A percentile compares a stretch with the other conserved stretches of the same genome.
Conservation (phyloP, 129 eudicot genomes). For the Smallanthus sonchifolius region DNA sequence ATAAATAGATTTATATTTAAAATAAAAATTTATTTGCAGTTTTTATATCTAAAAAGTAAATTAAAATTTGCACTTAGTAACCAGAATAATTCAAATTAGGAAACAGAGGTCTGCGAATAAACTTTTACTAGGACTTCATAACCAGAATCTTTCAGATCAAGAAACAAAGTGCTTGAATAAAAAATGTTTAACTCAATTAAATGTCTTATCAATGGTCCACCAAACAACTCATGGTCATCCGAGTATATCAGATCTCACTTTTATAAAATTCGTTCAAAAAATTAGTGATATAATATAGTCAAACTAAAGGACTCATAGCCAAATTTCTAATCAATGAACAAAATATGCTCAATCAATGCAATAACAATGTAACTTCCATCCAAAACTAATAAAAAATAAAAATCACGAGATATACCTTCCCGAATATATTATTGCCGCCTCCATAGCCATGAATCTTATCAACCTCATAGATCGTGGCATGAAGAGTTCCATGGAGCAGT, state of each 20-base stretch:
- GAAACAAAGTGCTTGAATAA: slow-evolving; percentile 5
- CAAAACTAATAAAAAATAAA: not conserved
- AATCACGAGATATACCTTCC: slow-evolving; percentile 34
- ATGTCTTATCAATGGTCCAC: not conserved
- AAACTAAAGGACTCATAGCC: not conserved
- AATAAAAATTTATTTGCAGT: not conserved
- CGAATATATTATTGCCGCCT: slow-evolving; percentile 32
- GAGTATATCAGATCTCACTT: not conserved
- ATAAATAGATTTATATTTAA: not conserved
- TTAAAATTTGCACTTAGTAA: not conserved
- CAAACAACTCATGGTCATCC: not conserved
- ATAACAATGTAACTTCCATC: not conserved
- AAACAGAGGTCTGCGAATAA: not conserved
- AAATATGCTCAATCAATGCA: not conserved
- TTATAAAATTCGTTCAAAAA: not conserved
- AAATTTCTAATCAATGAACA: not conserved
- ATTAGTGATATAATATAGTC: not conserved
- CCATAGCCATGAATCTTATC: slow-evolving; percentile 44
- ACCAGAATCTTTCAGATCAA: slow-evolving; percentile 6
- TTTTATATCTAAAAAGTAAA: not conserved
- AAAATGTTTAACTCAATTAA: not conserved
- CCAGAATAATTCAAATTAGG: slow-evolving; percentile 1
- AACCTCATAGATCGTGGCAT: slow-evolving; percentile 67
- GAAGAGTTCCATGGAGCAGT: slow-evolving; percentile 68
- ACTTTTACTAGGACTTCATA: not conserved